Conservation (phyloP, 2,329 filamentous ascomycete genomes). For the Colletotrichum sp. region DNA sequence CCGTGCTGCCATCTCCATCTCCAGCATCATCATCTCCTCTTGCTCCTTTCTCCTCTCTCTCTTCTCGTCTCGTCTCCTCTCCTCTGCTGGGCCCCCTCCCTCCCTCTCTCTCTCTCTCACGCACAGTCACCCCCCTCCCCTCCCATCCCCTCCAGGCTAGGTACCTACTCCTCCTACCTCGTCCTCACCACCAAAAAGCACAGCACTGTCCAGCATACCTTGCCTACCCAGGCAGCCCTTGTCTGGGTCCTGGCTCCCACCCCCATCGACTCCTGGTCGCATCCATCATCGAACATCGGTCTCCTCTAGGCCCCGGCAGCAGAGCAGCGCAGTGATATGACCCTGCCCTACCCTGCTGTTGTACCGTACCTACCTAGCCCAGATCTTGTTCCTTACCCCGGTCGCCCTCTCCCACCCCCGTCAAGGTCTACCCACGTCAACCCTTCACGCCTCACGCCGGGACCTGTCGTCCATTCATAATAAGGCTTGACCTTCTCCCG, state of each 20-base stretch:
- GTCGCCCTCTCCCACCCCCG: neutral
- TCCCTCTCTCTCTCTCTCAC: neutral
- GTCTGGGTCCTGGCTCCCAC: constrained; percentile 2
- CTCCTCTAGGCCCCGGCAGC: neutral
- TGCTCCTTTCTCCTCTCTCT: neutral
- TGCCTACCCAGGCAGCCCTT: constrained; percentile 9
- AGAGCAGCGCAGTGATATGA: constrained; percentile 19
- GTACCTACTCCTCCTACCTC: neutral
- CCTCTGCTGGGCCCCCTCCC: neutral
- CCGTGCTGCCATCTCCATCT: neutral
- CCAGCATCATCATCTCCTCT: neutral
- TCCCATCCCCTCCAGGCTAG: neutral
- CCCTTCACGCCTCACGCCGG: constrained; percentile 19
- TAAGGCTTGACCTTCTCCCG: constrained; percentile 23
- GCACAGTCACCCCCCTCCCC: neutral
- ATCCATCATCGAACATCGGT: constrained; percentile 19
- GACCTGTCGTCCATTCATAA: constrained; percentile 23
- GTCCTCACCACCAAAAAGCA: neutral
- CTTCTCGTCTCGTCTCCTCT: neutral
- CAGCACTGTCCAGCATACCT: constrained; percentile 11
- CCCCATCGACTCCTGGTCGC: constrained; percentile 14
- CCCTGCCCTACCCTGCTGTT: constrained; percentile 7
- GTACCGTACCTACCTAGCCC: constrained; percentile 20
- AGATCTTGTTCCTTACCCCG: constrained; percentile 21
- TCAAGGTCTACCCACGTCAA: constrained; percentile 20